Evolutionary conservation across 2,329 filamentous ascomycete genomes (phyloP).

Genomic region (Calonectria leucothoes): DNA sequence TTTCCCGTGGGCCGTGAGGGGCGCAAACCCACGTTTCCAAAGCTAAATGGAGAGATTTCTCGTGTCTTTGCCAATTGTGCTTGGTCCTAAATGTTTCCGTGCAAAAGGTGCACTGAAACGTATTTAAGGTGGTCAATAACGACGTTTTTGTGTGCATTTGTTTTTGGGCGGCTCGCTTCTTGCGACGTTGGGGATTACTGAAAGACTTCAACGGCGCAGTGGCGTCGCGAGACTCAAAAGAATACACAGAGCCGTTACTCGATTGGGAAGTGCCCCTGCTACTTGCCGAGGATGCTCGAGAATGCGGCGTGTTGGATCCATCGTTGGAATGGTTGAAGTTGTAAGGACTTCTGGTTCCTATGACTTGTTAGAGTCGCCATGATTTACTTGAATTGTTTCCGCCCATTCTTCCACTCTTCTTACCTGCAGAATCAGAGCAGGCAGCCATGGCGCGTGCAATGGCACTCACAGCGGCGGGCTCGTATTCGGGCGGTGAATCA

Average conservation of each 20-base stretch:
- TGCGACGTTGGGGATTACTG: neutral
- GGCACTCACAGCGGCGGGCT: constrained; percentile 40
- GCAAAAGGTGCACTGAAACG: constrained; percentile 56
- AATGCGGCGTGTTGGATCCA: constrained; percentile 1
- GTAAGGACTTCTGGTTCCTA: neutral
- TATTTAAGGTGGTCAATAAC: neutral
- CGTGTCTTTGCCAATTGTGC: constrained; percentile 60
- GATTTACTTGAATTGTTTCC: neutral
- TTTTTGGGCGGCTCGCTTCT: neutral
- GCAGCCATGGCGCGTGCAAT: constrained; percentile 39
- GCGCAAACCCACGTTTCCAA: constrained; percentile 58
- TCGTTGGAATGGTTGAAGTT: neutral
- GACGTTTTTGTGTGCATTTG: constrained; percentile 13
- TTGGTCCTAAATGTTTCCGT: constrained; percentile 56
- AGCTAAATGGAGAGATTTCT: constrained; percentile 57
- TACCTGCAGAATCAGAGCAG: constrained; percentile 2
- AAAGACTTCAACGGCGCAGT: neutral
- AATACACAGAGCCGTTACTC: constrained; percentile 24
- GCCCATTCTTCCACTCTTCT: neutral
- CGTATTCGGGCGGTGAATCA: constrained; percentile 43
- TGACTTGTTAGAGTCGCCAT: neutral
- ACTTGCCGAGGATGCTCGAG: constrained; percentile 33
- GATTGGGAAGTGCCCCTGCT: constrained; percentile 32
- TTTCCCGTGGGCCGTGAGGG: constrained; percentile 39
- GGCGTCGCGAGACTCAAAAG: constrained; percentile 10